Evolutionary conservation across 1,139 yeast species (phyloP), one percentile per base, ranked within the genome.

Genomic region (Saccharomyces hybrid): DNA sequence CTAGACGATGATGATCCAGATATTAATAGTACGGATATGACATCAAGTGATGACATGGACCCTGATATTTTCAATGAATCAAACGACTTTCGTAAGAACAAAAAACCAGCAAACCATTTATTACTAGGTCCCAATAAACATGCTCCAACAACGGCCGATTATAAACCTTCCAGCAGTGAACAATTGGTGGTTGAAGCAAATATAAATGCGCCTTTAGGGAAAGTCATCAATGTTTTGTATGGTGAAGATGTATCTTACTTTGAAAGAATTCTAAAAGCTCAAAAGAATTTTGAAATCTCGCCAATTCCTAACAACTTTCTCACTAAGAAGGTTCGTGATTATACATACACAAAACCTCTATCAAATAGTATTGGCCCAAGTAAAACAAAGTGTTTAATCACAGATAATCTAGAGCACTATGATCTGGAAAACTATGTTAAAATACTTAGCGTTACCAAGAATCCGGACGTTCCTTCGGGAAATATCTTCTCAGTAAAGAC

Each of bases 401-500:
- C 82, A 0, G 99, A 93, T 62, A 78, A 79, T 6, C 68, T 88
- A 34, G 81, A 84, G 51, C 77, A 79, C 50, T 81, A 76, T 68
- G 86, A 88, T 64, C 74, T 84, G 48, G 79, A 81, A 8, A 72
- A 77, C 38, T 76, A 73, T 56, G 79, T 86, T 38, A 75, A 80
- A 47, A 84, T 88, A 2, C 79, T 82, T 25, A 91, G 87, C 59
- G 70, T 78, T 1, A 86, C 96, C 0, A 78, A 78, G 49, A 88
- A 97, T 0, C 99, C 99, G 0, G 97, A 93, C 71, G 97, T 93
- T 20, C 99, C 99, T 0, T 86, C 93, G 57, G 99, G 99, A 7
- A 81, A 78, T 61, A 77, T 91, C 1, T 93, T 93, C 69, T 77
- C 81, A 53, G 86, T 90, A 20, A 79, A 80, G 56, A 88, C 98